phyloP scores from a whole-genome alignment of 768 basidiomycete species.

The Phlebiopsis flavidoalba region DNA sequence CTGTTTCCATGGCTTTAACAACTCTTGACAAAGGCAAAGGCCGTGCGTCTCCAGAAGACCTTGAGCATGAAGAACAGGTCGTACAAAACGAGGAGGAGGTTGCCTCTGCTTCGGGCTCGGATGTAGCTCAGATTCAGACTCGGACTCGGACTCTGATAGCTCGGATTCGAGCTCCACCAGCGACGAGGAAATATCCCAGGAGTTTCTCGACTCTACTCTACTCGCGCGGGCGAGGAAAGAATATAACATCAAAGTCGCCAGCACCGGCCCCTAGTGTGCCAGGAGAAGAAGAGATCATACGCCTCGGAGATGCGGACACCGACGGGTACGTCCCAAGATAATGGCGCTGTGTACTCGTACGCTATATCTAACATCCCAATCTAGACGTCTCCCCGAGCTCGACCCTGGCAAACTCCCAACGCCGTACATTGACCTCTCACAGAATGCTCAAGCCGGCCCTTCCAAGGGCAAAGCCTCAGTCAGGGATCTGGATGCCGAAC shows the following conservation, averaged over 20 bases:
- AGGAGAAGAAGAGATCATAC: slow-evolving; percentile 53
- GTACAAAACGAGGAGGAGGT: neutral
- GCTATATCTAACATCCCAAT: neutral
- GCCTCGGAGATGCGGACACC: slow-evolving; percentile 26
- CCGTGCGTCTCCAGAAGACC: slow-evolving; percentile 19
- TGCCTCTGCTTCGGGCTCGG: neutral
- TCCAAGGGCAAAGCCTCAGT: slow-evolving; percentile 27
- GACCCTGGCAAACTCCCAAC: slow-evolving; percentile 60
- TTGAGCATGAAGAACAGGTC: neutral
- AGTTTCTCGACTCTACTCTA: slow-evolving; percentile 58
- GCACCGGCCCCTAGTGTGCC: slow-evolving; percentile 6
- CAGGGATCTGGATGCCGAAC: slow-evolving; percentile 59
- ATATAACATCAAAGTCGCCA: slow-evolving; percentile 27
- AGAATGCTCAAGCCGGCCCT: slow-evolving; percentile 37
- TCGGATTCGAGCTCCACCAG: slow-evolving; percentile 2
- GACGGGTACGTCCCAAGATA: slow-evolving; percentile 14
- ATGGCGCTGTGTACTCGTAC: neutral
- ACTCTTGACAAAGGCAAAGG: slow-evolving; percentile 39
- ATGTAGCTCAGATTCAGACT: slow-evolving; percentile 28
- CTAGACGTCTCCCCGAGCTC: slow-evolving; percentile 58
- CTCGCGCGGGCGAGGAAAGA: slow-evolving; percentile 57
- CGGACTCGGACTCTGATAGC: slow-evolving; percentile 28
- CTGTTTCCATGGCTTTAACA: slow-evolving; percentile 11
- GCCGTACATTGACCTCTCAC: slow-evolving; percentile 57
- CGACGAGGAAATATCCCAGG: slow-evolving; percentile 47